These are phyloP conservation scores for Cryphonectria carpinicola DNA, from an alignment of 2,329 filamentous ascomycete species.

Conservation along the genomic window DNA sequence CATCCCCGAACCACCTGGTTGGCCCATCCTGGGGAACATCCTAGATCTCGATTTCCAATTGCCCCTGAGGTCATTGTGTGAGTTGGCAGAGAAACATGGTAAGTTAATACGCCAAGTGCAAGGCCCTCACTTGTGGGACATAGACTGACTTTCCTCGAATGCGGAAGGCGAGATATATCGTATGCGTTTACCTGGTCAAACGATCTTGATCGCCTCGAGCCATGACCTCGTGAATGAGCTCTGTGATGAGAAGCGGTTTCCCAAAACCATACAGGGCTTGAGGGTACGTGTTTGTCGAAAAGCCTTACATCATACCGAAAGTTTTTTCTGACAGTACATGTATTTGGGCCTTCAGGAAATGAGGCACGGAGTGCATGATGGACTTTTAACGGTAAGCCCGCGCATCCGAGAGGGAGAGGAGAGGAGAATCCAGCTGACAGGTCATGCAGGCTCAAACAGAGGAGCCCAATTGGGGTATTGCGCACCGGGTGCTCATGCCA, in stretches of 20 bases:
- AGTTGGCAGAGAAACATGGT: neutral
- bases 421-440: neutral
- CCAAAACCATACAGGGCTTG: constrained; percentile 20
- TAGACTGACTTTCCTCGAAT: neutral
- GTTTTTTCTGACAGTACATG: neutral
- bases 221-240: constrained; percentile 39
- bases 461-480: constrained; percentile 29
- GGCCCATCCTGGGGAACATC: neutral
- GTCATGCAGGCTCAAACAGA: neutral
- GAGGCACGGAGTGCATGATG: neutral
- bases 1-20: neutral
- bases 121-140: neutral
- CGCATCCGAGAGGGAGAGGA: neutral
- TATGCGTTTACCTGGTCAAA: neutral
- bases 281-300: neutral
- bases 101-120: neutral
- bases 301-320: neutral
- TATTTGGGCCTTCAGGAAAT: neutral
- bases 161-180: neutral
- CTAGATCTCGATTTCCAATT: neutral
- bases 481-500: constrained; percentile 29
- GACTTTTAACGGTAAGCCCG: neutral
- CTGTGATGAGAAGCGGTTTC: constrained; percentile 34
- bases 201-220: neutral
- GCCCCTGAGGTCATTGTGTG: neutral